Base-by-base conservation (phyloP, 768 basidiomycete genomes). In the Leccinum uliginosum region DNA sequence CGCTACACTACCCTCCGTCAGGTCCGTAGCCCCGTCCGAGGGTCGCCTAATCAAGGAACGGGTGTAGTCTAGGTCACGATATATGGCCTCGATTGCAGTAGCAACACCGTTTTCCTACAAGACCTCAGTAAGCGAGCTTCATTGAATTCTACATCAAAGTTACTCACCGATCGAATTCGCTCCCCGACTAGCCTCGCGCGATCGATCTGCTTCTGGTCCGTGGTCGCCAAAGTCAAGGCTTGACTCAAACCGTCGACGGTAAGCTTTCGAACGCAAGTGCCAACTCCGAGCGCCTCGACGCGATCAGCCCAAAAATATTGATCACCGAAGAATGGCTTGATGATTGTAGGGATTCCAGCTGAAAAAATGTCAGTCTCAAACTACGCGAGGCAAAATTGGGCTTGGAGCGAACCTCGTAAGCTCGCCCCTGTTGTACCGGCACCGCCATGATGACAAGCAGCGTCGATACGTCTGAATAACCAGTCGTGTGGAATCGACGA, bases 281-380 rank as follows among this genome's bases (percentile, higher is more conserved):
- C 97, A 50, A 98, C 84, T 35, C 95, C 95, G 43, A 99, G 80
- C 2, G 94, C 93, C 71, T 97, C 93, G n/a, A 98, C 93, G 27
- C 96, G 87, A 71, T 99, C 93, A 3, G 93, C 92, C 93, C 93
- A 98, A 75, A 98, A 96, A 70, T 89, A 92, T 65, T 98, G 95
- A 70, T 98, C 95, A 3, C 97, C 96, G 65, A 98, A 99, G 81
- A 98, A 99, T 0, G 97, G 96, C 60, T 86, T 87, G 69, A 98
- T 93, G 65, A 99, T 89, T 1, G 95, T 98, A 1, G 97, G 96
- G 52, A 93, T 89, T 8, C 93, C 93, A 58, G 92, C 92, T 91
- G 50, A 6, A 26, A 38, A 8, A 19, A 3, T 38, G 32, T 68
- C 59, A 65, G 47, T 40, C 19, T 26, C 17, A 17, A 12, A 21